These are phyloP conservation scores for Fusarium setosum DNA, from an alignment of 2,329 filamentous ascomycete genomes.

Conservation along the genomic window DNA sequence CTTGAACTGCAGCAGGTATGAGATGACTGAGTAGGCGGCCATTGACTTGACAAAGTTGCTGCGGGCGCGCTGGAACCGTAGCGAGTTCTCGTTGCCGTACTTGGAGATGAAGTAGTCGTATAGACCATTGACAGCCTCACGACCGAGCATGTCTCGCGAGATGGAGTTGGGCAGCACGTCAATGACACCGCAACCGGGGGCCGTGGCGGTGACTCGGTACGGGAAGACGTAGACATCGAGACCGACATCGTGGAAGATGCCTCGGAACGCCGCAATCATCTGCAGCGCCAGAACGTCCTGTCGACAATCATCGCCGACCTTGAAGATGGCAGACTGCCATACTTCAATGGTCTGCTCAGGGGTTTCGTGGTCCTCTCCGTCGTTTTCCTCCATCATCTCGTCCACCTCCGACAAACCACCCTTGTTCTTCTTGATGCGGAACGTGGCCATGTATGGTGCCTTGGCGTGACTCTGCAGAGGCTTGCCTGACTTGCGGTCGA, in stretches of 20 bases:
- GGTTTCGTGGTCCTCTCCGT: constrained; percentile 47
- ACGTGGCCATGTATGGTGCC: constrained; percentile 98
- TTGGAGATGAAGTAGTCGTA: constrained; percentile 99
- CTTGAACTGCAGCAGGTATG: constrained; percentile 97
- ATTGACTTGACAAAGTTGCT: constrained; percentile 99
- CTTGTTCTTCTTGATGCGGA: constrained; percentile 89
- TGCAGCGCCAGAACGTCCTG: constrained; percentile 97
- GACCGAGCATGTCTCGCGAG: constrained; percentile 97
- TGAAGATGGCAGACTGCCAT: constrained; percentile 99
- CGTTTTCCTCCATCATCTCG: constrained; percentile 61
- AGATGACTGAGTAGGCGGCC: constrained; percentile 98
- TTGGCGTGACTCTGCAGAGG: constrained; percentile 98
- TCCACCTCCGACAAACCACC: constrained; percentile 63
- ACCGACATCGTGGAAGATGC: constrained; percentile 95
- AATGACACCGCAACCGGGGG: constrained; percentile 96
- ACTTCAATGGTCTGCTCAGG: constrained; percentile 80
- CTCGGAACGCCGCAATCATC: constrained; percentile 97
- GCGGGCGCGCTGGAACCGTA: constrained; percentile 93
- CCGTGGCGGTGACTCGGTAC: constrained; percentile 96
- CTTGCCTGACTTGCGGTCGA: constrained; percentile 97
- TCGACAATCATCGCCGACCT: constrained; percentile 97
- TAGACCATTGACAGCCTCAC: constrained; percentile 96
- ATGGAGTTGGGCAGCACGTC: constrained; percentile 98
- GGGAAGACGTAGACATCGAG: constrained; percentile 97
- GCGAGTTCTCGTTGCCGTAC: constrained; percentile 95